These are phyloP conservation scores for Tuber brumale DNA, from an alignment of 495 filamentous ascomycete genomes.

Conservation along the genomic window DNA sequence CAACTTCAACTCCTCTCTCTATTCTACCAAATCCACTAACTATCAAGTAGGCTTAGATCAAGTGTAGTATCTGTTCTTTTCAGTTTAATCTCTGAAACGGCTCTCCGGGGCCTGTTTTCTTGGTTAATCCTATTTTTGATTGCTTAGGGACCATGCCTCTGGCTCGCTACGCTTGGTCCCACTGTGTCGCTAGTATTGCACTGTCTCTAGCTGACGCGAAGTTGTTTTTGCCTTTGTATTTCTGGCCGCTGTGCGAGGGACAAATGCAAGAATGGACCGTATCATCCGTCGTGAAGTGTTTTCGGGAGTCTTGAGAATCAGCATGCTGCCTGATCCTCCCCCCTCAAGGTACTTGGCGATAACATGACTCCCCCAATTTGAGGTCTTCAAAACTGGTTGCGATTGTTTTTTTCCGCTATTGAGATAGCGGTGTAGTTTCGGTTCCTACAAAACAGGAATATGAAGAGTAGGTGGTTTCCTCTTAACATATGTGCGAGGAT, in stretches of 20 bases:
- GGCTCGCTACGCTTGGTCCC: slow-evolving; percentile 70
- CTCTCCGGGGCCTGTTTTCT: slow-evolving; percentile 60
- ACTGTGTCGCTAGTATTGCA: slow-evolving; percentile 87
- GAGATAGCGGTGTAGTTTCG: neutral
- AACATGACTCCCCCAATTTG: no score
- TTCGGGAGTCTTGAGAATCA: neutral
- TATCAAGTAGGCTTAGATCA: slow-evolving; percentile 18
- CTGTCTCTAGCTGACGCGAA: slow-evolving; percentile 81
- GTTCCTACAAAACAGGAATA: neutral
- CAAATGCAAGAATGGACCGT: neutral
- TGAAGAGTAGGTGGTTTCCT: neutral
- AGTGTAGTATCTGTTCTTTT: slow-evolving; percentile 31
- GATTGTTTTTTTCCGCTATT: neutral
- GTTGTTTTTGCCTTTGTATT: slow-evolving; percentile 46
- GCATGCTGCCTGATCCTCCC: neutral
- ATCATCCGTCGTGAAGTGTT: neutral
- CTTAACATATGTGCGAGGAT: neutral
- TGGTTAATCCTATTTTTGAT: slow-evolving; percentile 67
- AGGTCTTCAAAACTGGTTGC: neutral
- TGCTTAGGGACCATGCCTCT: slow-evolving; percentile 55
- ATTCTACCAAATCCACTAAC: neutral
- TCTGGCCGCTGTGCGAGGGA: neutral
- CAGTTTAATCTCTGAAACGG: slow-evolving; percentile 53
- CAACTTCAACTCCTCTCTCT: neutral
- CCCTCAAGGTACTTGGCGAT: neutral